Percentiles rank a stretch among this genome's conserved stretches.
Evolutionary conservation across 331 rosid genomes (phyloP).

Genomic region (Arachis monticola): DNA sequence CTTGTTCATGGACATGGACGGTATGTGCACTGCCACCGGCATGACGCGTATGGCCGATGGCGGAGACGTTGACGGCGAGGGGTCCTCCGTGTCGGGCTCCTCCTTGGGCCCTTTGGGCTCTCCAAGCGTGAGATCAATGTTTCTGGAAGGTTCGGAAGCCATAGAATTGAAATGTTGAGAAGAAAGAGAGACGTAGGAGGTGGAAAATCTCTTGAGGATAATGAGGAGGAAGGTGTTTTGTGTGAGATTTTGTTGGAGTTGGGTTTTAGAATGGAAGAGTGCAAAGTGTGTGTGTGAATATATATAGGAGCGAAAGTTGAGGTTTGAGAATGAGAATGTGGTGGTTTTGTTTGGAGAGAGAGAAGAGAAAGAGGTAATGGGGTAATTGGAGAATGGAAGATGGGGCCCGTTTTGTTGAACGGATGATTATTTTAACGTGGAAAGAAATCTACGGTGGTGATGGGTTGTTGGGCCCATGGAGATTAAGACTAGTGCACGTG

Average conservation of each 20-base stretch:
- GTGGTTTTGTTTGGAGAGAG: conserved; percentile 1
- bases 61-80: neutral
- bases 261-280: conserved; percentile 26
- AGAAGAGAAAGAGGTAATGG: neutral
- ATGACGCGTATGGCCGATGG: conserved; percentile 32
- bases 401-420: conserved; percentile 38
- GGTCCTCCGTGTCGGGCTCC: conserved; percentile 47
- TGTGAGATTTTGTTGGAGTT: neutral
- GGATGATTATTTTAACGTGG: conserved; percentile 35
- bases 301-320: conserved; percentile 24
- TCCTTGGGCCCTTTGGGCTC: conserved; percentile 47
- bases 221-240: neutral
- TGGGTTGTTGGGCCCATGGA: conserved; percentile 34
- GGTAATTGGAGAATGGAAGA: conserved; percentile 8
- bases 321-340: neutral
- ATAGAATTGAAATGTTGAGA: conserved; percentile 20
- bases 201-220: neutral
- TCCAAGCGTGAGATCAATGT: conserved; percentile 44
- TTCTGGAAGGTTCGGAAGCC: conserved; percentile 37
- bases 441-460: conserved; percentile 42
- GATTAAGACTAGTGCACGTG: conserved; percentile 43
- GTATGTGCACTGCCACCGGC: conserved; percentile 46
- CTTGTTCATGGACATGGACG: conserved; percentile 34
- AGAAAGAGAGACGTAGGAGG: neutral
- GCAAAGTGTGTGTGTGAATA: conserved; percentile 21